Evolutionary conservation across 352 stramenopile genomes (phyloP), one percentile per base, ranked within the genome.

Genomic region (Phytophthora syringae): DNA sequence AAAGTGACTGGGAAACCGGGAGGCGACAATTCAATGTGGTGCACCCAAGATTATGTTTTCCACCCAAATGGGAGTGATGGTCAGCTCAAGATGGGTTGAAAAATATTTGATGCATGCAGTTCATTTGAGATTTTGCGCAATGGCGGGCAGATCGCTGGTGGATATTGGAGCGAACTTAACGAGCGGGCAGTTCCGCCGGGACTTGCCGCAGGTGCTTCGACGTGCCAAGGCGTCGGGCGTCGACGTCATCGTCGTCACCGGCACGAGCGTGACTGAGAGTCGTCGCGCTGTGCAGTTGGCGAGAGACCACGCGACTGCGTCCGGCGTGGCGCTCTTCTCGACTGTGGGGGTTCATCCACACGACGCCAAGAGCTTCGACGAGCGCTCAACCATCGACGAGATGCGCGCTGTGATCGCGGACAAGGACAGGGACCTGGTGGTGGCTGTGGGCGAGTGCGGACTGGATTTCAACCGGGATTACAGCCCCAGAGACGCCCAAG

Each of bases 401-500:
- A 90, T 89, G 74, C 67, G 74, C 0, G 58, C 69, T 32, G 22
- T 93, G 13, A 81, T 86, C 24, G 28, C 57, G 24, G 25, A 60
- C 37, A 66, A 88, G 42, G 63, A 61, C 7, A 73, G 76, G 32
- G 73, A 71, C 44, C 80, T 85, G 44, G 88, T 98, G 27, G 88
- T 93, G 28, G 97, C 96, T 13, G 80, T 99, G 21, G 97, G 96
- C 43, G 97, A 99, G 74, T 98, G 92, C 61, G 97, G 96, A 39
- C 77, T 99, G 15, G 96, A 99, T 74, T 99, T 98, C 65, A 98
- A 98, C 77, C 88, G 95, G 28, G 78, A 98, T 55, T 99, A 98
- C 80, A 97, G 86, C 57, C 70, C 81, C 12, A 93, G 93, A 42
- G 90, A 98, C 40, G 80, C 84, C 30, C 95, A 99, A 67, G 52